phyloP scores from a whole-genome alignment of 73 alveolate genomes.

The Paramecium caudatum region DNA sequence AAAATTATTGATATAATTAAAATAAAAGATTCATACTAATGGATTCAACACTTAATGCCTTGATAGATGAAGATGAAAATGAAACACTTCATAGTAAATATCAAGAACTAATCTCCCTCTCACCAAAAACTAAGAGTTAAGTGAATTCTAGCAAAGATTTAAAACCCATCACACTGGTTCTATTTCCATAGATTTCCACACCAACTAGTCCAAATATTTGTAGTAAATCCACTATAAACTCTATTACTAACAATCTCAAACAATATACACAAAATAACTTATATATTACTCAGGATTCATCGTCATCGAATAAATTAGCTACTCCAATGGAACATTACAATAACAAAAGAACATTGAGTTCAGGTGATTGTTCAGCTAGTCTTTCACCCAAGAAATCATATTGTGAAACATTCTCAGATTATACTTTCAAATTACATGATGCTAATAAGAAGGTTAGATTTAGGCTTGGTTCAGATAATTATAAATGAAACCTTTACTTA shows the following conservation, averaged over 20 bases:
- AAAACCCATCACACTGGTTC: slow-evolving; percentile 2
- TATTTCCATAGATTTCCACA: slow-evolving; percentile 1
- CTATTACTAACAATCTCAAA: too few relatives aligned
- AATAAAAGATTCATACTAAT: slow-evolving; percentile 1
- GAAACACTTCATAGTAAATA: slow-evolving; percentile 3
- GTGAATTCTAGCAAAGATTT: not conserved
- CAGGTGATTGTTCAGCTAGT: not conserved
- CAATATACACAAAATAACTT: too few relatives aligned
- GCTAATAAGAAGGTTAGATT: slow-evolving; percentile 29
- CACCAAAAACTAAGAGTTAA: slow-evolving; percentile 14
- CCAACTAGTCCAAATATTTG: not conserved
- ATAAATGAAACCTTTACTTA: too few relatives aligned
- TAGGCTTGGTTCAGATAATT: too few relatives aligned
- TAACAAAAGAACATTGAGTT: too few relatives aligned
- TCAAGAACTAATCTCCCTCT: not conserved
- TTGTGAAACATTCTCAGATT: not conserved
- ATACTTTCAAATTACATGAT: slow-evolving; percentile 17
- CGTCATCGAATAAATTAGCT: too few relatives aligned
- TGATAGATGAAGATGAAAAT: not conserved
- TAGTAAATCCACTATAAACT: not conserved
- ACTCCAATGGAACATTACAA: too few relatives aligned
- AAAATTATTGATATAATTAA: too few relatives aligned
- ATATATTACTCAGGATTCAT: too few relatives aligned
- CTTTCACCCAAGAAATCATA: not conserved
- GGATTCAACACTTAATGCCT: not conserved